Evolutionary conservation across 164 flowering plant species (phyloP).

Genomic region (Magnolia officinalis): DNA sequence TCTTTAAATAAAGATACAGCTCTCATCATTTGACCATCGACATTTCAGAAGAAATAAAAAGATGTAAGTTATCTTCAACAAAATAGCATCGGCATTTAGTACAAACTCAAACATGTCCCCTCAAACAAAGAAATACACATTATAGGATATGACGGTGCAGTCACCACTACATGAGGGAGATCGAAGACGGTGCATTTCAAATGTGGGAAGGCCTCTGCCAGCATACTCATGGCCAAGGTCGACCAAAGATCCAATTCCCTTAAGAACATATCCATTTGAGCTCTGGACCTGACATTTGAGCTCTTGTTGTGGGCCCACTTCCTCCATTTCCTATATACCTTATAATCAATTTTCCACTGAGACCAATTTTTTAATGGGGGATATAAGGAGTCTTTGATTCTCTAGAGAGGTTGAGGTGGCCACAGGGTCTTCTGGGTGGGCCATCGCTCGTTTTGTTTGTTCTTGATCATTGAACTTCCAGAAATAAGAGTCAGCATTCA

Average conservation of each 20-base stretch:
- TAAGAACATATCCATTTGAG: neutral
- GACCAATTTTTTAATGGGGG: too few relatives aligned
- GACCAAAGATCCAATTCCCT: slow-evolving; percentile 5
- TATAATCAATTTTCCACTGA: too few relatives aligned
- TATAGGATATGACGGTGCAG: neutral
- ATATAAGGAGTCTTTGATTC: too few relatives aligned
- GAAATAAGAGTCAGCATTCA: too few relatives aligned
- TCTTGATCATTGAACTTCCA: too few relatives aligned
- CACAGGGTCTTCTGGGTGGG: too few relatives aligned
- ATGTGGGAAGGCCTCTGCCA: slow-evolving; percentile 6
- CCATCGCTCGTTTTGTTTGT: too few relatives aligned
- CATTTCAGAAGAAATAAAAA: too few relatives aligned
- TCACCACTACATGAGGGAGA: slow-evolving; percentile 5
- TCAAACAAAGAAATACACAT: neutral
- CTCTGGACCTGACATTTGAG: neutral
- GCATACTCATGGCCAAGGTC: neutral
- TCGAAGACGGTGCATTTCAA: neutral
- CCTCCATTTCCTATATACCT: too few relatives aligned
- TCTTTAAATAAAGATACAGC: too few relatives aligned
- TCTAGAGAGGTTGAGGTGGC: too few relatives aligned
- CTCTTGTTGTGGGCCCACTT: neutral
- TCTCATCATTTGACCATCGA: too few relatives aligned
- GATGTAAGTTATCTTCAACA: neutral
- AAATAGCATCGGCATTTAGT: neutral
- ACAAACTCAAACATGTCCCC: slow-evolving; percentile 4